Base-by-base conservation (phyloP, 2,329 filamentous ascomycete genomes). In the Xylariaceae sp. region DNA sequence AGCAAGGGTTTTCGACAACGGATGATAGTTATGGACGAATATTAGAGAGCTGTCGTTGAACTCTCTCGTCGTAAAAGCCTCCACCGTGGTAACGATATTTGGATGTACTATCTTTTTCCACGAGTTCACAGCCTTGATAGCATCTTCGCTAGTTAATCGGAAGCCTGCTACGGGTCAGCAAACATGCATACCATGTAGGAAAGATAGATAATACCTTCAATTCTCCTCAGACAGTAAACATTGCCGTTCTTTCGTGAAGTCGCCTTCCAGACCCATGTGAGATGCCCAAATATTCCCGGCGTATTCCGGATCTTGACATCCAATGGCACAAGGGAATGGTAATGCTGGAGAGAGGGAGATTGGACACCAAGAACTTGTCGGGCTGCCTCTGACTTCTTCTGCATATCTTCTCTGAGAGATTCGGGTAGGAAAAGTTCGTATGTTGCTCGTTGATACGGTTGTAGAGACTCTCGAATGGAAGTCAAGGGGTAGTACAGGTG, bases 41-140 rank as follows among this genome's bases (percentile, higher is more conserved):
- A 99, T 88, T 57, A 99, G 82, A 2, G 94, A 97, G 74, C 90
- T 96, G 73, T 97, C 94, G 57, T 91, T 90, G 73, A 99, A 99
- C 30, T 88, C 90, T 62, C 92, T 82, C 10, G 91, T 95, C 0
- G 94, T 99, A 70, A 99, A 99, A 0, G 90, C 91, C 74, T 97
- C 92, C 69, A 96, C 87, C 7, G 96, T 84, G 0, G 88, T 88
- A 35, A 97, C 93, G 17, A 97, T 84, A 65, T 86, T 90, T 58
- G 87, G 88, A 69, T 88, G 93, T 70, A 84, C 83, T 53, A 99
- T 84, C 60, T 89, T 85, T 70, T 92, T 93, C 94, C 94, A 99
- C 9, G 89, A 87, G 67, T 92, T 90, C 57, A 94, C 89, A 1
- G 88, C 86, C 60, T 89, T 84, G 55, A 97, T 95, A 3, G 92